Percentiles rank a stretch among this genome's conserved stretches.
phyloP scores from a whole-genome alignment of 305 asterid genomes.

The Solanum hybrid region DNA sequence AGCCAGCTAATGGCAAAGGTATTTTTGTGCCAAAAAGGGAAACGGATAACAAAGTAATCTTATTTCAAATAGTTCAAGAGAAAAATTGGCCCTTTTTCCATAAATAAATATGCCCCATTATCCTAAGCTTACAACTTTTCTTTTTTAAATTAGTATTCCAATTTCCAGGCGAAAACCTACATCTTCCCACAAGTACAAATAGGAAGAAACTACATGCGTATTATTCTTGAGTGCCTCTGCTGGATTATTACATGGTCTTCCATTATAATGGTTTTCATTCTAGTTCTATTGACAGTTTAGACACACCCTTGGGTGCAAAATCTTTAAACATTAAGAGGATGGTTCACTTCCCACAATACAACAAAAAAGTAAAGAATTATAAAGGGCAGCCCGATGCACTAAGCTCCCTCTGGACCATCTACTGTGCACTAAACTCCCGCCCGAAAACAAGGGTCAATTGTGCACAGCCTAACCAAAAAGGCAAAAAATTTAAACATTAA shows the following conservation, averaged over 20 bases:
- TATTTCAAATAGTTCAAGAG: neutral
- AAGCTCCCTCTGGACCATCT: neutral
- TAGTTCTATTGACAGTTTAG: neutral
- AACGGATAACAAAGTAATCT: neutral
- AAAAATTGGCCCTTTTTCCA: neutral
- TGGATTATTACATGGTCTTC: neutral
- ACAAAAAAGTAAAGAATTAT: neutral
- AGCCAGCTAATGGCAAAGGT: neutral
- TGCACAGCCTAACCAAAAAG: neutral
- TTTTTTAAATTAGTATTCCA: neutral
- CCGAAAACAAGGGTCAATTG: neutral
- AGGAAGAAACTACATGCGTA: neutral
- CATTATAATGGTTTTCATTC: neutral
- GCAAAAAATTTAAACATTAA: no score
- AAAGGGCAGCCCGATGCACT: neutral
- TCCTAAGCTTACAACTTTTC: neutral
- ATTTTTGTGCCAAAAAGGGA: neutral
- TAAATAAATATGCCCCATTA: neutral
- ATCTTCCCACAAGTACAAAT: neutral
- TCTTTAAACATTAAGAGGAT: neutral
- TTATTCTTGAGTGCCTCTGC: no score
- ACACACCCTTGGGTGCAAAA: neutral
- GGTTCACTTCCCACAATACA: neutral
- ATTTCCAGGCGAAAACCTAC: neutral
- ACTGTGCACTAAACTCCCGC: neutral